Conservation (phyloP, 2,329 filamentous ascomycete genomes). For the Torrubiella hemipterigena region DNA sequence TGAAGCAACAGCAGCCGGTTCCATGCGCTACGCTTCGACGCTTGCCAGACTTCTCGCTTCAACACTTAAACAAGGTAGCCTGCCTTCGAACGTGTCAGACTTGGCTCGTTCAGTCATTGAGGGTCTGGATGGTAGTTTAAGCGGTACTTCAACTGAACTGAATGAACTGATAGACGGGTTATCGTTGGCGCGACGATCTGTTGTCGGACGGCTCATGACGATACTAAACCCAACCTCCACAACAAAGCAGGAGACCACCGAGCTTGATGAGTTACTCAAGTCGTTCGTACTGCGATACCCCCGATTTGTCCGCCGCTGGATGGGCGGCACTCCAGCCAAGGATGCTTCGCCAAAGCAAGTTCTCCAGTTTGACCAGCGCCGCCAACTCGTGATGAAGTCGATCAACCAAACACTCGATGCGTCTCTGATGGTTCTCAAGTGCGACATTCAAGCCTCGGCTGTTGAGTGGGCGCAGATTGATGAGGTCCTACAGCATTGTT, state of each 20-base stretch:
- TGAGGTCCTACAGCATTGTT: slow-evolving; percentile 43
- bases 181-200: slow-evolving; percentile 40
- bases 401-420: slow-evolving; percentile 49
- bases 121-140: slow-evolving; percentile 44
- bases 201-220: slow-evolving; percentile 33
- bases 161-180: slow-evolving; percentile 49
- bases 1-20: slow-evolving; percentile 27
- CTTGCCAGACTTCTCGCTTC: slow-evolving; percentile 44
- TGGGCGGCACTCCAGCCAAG: slow-evolving; percentile 42
- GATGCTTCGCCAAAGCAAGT: slow-evolving; percentile 43
- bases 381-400: slow-evolving; percentile 37
- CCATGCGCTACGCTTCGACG: slow-evolving; percentile 37
- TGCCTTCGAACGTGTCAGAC: slow-evolving; percentile 23
- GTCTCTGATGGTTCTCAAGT: slow-evolving; percentile 43
- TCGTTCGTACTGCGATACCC: slow-evolving; percentile 46
- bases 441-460: slow-evolving; percentile 32
- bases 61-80: slow-evolving; percentile 31
- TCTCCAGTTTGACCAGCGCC: slow-evolving; percentile 49
- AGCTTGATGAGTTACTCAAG: slow-evolving; percentile 32
- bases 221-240: slow-evolving; percentile 11
- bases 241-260: slow-evolving; percentile 5
- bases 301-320: slow-evolving; percentile 47
- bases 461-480: slow-evolving; percentile 44
- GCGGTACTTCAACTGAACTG: slow-evolving; percentile 45
- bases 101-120: slow-evolving; percentile 37